Percentiles rank a stretch among this genome's conserved stretches.
Conservation (phyloP, 2,329 filamentous ascomycete species). For the Eutypella sp. region DNA sequence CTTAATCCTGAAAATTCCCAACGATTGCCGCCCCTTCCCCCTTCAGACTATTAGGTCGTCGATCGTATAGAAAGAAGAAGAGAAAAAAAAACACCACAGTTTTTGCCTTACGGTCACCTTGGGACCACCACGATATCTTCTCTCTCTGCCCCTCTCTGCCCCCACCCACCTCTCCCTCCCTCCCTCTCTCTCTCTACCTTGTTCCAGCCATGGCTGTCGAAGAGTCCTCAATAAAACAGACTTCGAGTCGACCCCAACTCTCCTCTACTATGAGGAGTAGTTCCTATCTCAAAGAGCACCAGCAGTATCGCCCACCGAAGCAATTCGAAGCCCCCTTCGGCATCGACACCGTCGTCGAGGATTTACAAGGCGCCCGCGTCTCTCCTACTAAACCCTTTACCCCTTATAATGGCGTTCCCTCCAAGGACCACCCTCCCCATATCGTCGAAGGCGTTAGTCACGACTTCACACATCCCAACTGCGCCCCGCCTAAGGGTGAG, state of each 20-base stretch:
- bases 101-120: too few relatives aligned
- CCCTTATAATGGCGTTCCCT: conserved; percentile 57
- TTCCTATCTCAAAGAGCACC: conserved; percentile 59
- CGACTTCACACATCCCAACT: conserved; percentile 59
- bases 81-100: too few relatives aligned
- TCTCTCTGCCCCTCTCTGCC: too few relatives aligned
- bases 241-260: conserved; percentile 42
- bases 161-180: not conserved
- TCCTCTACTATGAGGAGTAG: conserved; percentile 50
- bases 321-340: conserved; percentile 53
- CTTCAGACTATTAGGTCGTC: too few relatives aligned
- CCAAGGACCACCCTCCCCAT: conserved; percentile 51
- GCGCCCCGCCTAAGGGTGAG: conserved; percentile 46
- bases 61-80: too few relatives aligned
- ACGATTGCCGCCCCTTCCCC: too few relatives aligned
- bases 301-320: conserved; percentile 55
- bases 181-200: not conserved
- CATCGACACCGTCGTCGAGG: conserved; percentile 62
- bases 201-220: conserved; percentile 19
- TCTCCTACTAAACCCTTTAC: conserved; percentile 37
- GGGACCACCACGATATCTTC: too few relatives aligned
- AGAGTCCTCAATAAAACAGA: conserved; percentile 19
- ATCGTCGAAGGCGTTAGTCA: conserved; percentile 60
- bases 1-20: too few relatives aligned
- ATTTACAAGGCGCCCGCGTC: conserved; percentile 36